phyloP scores from a whole-genome alignment of 2,329 filamentous ascomycete species.

The Colletotrichum sp. region DNA sequence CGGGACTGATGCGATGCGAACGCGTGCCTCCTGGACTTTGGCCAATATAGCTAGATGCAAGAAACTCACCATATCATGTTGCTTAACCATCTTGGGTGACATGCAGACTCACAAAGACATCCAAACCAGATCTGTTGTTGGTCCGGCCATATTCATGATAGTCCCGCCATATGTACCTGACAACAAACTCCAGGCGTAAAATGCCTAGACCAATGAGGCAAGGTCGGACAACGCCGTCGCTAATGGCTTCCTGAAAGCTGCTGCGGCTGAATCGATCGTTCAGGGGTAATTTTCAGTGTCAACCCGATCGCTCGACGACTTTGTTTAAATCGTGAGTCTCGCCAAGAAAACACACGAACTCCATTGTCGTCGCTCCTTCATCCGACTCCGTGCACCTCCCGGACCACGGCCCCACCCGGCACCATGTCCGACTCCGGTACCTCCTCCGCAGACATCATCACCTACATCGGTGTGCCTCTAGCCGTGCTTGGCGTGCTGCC shows the following conservation, averaged over 20 bases:
- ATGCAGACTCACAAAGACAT: too few relatives aligned
- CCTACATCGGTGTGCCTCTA: conserved; percentile 45
- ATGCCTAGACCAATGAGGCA: neutral
- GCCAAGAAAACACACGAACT: neutral
- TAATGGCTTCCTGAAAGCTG: conserved; percentile 3
- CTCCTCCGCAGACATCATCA: conserved; percentile 5
- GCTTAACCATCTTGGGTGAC: too few relatives aligned
- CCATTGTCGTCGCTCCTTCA: neutral
- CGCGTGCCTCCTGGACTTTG: too few relatives aligned
- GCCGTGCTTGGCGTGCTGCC: conserved; percentile 66
- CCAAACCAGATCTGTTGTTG: too few relatives aligned
- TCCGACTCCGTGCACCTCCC: neutral
- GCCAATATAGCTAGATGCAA: too few relatives aligned
- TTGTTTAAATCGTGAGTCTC: neutral
- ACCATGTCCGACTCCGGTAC: conserved; percentile 1
- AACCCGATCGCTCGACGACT: neutral
- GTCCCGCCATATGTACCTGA: too few relatives aligned
- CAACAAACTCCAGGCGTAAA: neutral
- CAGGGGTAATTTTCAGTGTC: neutral
- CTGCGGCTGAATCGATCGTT: conserved; percentile 7
- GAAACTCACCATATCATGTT: too few relatives aligned
- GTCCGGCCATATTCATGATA: too few relatives aligned
- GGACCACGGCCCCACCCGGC: neutral
- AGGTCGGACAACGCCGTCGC: neutral
- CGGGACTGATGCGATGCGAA: too few relatives aligned